These are phyloP conservation scores for Kalaharituber pfeilii DNA, from an alignment of 2,329 filamentous ascomycete genomes.

Conservation along the genomic window DNA sequence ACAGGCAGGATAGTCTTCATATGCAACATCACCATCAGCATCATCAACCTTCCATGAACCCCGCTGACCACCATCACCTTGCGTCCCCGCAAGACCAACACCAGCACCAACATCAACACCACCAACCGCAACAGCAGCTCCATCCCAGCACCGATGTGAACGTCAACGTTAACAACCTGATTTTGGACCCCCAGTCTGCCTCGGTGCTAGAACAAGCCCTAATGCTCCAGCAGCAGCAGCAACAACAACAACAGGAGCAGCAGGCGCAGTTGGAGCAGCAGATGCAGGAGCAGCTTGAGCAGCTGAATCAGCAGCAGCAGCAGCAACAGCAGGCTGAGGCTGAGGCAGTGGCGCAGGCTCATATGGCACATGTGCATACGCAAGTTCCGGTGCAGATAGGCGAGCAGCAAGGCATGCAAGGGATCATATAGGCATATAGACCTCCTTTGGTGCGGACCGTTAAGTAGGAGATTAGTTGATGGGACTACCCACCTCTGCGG, in stretches of 20 bases:
- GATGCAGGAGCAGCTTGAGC: slow-evolving; percentile 5
- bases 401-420: neutral
- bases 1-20: neutral
- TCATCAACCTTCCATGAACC: neutral
- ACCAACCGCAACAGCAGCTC: neutral
- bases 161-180: neutral
- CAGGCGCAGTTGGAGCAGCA: slow-evolving; percentile 6
- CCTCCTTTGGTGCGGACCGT: no score
- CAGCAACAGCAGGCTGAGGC: slow-evolving; percentile 4
- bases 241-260: slow-evolving; percentile 1
- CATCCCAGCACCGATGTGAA: no score
- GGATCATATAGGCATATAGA: neutral
- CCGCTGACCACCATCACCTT: neutral
- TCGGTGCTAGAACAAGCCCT: neutral
- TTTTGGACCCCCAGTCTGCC: neutral
- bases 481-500: no score
- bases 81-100: neutral
- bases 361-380: no score
- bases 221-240: neutral
- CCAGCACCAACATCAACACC: neutral
- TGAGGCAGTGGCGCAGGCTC: neutral
- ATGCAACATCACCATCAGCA: neutral
- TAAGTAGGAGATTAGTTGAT: no score
- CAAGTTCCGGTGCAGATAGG: neutral
- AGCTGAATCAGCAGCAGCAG: slow-evolving; percentile 4